phyloP scores from a whole-genome alignment of 495 filamentous ascomycete species.

The Thozetella sp. region DNA sequence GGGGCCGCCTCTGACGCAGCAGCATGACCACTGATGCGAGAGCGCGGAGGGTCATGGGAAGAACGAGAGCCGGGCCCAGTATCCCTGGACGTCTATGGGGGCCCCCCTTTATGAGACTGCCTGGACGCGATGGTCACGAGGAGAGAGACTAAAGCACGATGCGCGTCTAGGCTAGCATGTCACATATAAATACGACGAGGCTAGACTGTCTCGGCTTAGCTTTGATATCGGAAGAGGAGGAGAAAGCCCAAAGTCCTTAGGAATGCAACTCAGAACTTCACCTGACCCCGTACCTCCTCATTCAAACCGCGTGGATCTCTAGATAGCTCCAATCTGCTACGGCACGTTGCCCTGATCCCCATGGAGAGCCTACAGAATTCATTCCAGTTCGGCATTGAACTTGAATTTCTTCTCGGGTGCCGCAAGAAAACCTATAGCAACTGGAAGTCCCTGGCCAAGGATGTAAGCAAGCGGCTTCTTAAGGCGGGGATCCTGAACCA shows the following conservation, averaged over 20 bases:
- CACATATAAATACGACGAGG: too few relatives aligned
- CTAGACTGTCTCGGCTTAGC: too few relatives aligned
- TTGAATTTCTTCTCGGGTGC: constrained; percentile 26
- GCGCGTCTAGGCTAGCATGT: too few relatives aligned
- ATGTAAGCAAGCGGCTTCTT: constrained; percentile 20
- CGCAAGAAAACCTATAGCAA: constrained; percentile 15
- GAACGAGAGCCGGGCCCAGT: not conserved
- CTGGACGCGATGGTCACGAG: too few relatives aligned
- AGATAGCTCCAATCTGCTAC: not conserved
- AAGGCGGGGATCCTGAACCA: constrained; percentile 24
- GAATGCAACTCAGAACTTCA: too few relatives aligned
- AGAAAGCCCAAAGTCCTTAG: too few relatives aligned
- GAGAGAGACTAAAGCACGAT: too few relatives aligned
- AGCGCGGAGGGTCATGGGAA: not conserved
- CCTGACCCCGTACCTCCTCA: too few relatives aligned
- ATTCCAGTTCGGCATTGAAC: constrained; percentile 27
- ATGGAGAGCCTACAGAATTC: constrained; percentile 5
- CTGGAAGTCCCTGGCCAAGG: constrained; percentile 23
- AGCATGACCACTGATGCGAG: not conserved
- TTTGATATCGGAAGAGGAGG: too few relatives aligned
- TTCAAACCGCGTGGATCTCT: too few relatives aligned
- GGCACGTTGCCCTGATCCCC: not conserved
- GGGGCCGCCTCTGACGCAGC: not conserved
- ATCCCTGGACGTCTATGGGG: not conserved
- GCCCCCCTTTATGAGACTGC: too few relatives aligned